These are phyloP conservation scores for Beauveria sp. DNA, from an alignment of 2,329 filamentous ascomycete genomes.

Conservation along the genomic window DNA sequence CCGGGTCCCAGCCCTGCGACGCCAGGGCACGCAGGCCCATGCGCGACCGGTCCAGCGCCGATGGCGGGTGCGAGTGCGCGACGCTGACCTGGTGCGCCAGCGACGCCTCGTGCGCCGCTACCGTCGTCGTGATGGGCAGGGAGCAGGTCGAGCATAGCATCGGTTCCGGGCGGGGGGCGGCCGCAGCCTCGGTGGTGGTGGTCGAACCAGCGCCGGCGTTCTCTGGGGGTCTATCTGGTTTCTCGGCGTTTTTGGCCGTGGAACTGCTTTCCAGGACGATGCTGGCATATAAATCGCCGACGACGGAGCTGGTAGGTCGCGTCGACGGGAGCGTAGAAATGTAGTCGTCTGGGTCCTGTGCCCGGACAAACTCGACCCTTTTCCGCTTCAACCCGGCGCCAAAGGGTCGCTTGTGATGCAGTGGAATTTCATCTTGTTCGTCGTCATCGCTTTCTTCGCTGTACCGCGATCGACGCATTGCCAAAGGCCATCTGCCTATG, in stretches of 20 bases:
- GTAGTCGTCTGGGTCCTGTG: constrained; percentile 31
- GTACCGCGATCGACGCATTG: constrained; percentile 21
- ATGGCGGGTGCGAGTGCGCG: constrained; percentile 63
- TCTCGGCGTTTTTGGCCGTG: not conserved
- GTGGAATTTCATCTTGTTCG: constrained; percentile 39
- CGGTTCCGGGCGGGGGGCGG: not conserved
- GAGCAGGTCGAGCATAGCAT: constrained; percentile 29
- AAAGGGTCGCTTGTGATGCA: constrained; percentile 46
- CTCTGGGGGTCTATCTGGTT: constrained; percentile 1
- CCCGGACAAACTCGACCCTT: constrained; percentile 50
- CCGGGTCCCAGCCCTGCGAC: constrained; percentile 67
- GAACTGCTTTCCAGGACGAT: constrained; percentile 49
- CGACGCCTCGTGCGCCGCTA: constrained; percentile 47
- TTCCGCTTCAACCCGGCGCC: constrained; percentile 48
- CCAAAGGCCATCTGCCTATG: not conserved
- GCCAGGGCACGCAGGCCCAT: constrained; percentile 62
- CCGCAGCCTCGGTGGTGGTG: constrained; percentile 4
- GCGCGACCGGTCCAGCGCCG: constrained; percentile 59
- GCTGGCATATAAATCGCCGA: constrained; percentile 57
- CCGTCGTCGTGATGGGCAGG: constrained; percentile 24
- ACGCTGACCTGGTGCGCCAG: constrained; percentile 66
- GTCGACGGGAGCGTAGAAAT: constrained; percentile 20
- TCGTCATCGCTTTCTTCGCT: constrained; percentile 19
- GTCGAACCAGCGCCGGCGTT: constrained; percentile 14
- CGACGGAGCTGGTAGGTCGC: constrained; percentile 18